Percentiles rank a stretch among this genome's conserved stretches.
These are phyloP conservation scores for Didymella pinodella DNA, from an alignment of 2,329 filamentous ascomycete genomes.

Conservation along the genomic window DNA sequence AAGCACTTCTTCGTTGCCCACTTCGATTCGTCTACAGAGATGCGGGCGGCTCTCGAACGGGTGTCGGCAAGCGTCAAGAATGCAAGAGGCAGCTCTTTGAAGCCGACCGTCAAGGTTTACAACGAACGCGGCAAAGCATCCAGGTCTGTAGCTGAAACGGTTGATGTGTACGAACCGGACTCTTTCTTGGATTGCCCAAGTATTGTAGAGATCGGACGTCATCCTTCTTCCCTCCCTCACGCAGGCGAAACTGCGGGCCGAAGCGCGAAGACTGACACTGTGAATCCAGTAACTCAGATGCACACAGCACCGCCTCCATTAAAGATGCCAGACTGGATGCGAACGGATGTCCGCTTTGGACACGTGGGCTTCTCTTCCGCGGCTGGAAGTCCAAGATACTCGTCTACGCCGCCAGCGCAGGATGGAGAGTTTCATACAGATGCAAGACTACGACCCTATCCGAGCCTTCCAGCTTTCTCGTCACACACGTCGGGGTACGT, in stretches of 20 bases:
- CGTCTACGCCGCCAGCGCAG: neutral
- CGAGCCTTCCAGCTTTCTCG: neutral
- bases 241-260: neutral
- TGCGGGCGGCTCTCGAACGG: conserved; percentile 78
- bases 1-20: conserved; percentile 84
- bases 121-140: conserved; percentile 63
- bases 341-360: conserved; percentile 1
- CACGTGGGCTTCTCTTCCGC: neutral
- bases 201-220: neutral
- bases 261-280: neutral
- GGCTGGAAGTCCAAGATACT: neutral
- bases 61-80: conserved; percentile 80
- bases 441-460: neutral
- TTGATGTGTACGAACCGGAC: neutral
- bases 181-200: neutral
- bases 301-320: neutral
- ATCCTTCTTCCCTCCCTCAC: neutral
- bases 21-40: conserved; percentile 81
- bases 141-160: neutral
- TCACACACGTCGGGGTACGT: neutral
- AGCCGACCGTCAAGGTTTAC: conserved; percentile 84
- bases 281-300: neutral
- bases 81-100: conserved; percentile 74
- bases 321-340: conserved; percentile 10
- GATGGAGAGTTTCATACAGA: neutral